These are phyloP conservation scores for Ogataea populi-albae DNA, from an alignment of 805 yeast species.

Conservation along the genomic window DNA sequence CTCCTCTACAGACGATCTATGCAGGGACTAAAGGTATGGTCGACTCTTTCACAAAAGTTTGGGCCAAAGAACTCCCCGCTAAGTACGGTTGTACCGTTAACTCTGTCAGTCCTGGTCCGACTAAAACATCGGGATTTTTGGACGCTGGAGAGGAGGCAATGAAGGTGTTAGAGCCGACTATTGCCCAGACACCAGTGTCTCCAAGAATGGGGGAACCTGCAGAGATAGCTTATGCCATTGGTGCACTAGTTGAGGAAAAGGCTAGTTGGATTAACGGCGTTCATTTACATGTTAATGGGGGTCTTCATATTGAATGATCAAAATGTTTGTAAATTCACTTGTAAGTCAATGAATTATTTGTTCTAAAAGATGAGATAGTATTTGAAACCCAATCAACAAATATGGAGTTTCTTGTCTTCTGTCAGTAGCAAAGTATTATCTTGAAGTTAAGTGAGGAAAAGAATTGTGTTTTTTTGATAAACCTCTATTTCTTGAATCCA, in stretches of 20 bases:
- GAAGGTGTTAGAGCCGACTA: conserved; percentile 11
- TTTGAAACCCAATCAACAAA: no score
- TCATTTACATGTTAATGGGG: conserved; percentile 11
- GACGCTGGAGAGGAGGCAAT: conserved; percentile 11
- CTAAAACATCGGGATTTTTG: conserved; percentile 10
- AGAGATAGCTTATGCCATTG: conserved; percentile 10
- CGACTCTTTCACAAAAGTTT: conserved; percentile 11
- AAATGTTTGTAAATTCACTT: no score
- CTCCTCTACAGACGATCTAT: conserved; percentile 8
- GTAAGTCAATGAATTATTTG: no score
- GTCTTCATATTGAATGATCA: conserved; percentile 8
- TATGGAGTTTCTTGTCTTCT: no score
- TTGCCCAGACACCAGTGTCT: conserved; percentile 7
- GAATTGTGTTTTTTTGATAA: no score
- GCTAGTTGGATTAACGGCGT: conserved; percentile 13
- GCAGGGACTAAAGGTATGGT: conserved; percentile 14
- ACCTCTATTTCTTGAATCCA: no score
- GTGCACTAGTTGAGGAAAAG: conserved; percentile 5
- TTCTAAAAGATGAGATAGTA: no score
- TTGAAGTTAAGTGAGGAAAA: no score
- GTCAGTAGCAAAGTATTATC: no score
- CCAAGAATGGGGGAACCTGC: conserved; percentile 11
- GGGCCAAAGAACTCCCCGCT: conserved; percentile 12
- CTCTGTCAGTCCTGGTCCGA: conserved; percentile 12
- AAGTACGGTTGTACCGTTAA: conserved; percentile 12